Conservation (phyloP, 148 eudicot genomes). For the Rhododendron vialii region DNA sequence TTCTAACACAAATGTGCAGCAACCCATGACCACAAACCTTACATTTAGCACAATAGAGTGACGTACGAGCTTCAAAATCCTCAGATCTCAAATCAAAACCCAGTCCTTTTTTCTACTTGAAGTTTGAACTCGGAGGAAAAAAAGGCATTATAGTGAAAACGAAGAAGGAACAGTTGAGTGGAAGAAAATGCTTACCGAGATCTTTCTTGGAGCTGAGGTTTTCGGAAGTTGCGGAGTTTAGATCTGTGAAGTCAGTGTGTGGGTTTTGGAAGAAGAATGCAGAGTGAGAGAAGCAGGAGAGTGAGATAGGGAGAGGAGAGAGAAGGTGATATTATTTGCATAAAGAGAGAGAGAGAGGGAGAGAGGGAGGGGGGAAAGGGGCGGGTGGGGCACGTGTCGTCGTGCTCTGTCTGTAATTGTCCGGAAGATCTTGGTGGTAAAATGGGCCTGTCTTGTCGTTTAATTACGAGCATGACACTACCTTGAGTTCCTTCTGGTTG, state of each 20-base stretch:
- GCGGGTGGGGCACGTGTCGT: background rate
- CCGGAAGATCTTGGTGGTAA: background rate
- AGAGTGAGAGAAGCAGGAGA: background rate
- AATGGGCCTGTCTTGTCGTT: background rate
- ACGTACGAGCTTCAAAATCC: conserved; percentile 5
- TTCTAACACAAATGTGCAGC: conserved; percentile 4
- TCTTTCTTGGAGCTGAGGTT: background rate
- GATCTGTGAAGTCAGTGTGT: conserved; percentile 5
- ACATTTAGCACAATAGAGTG: background rate
- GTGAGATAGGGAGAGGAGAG: background rate
- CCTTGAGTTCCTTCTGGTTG: background rate
- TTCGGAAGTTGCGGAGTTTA: background rate
- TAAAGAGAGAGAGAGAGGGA: background rate
- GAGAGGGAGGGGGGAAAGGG: background rate
- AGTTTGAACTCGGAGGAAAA: background rate
- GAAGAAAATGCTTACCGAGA: conserved; percentile 20
- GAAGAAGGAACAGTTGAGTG: background rate
- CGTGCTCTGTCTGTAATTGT: background rate
- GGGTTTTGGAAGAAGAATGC: background rate
- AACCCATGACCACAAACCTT: background rate
- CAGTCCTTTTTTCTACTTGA: background rate
- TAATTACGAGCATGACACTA: conserved; percentile 6
- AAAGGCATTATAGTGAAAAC: background rate
- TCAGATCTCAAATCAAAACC: conserved; percentile 19
- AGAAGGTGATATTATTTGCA: background rate